Conservation (phyloP, 2,329 filamentous ascomycete genomes). For the Neoascochyta sp. region DNA sequence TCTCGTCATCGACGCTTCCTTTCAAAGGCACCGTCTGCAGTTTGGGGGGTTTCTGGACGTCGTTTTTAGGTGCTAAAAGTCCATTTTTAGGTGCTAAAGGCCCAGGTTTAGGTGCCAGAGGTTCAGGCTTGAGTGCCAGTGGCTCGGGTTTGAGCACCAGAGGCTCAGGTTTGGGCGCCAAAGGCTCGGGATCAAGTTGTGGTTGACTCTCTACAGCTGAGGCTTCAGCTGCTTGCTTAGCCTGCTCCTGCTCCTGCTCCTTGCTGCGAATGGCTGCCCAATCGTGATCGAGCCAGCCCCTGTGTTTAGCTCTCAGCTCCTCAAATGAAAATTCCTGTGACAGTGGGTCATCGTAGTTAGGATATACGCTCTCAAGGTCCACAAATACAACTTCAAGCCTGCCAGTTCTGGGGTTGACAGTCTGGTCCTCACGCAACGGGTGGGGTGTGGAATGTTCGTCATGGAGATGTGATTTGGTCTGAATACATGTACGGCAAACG, state of each 20-base stretch:
- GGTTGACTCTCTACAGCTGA: too few relatives aligned
- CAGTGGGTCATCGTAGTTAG: slow-evolving; percentile 62
- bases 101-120: slow-evolving; percentile 10
- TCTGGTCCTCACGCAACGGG: slow-evolving; percentile 71
- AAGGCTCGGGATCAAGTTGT: too few relatives aligned
- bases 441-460: slow-evolving; percentile 47
- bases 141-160: too few relatives aligned
- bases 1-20: slow-evolving; percentile 32
- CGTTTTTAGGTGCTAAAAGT: slow-evolving; percentile 16
- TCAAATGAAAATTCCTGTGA: slow-evolving; percentile 84
- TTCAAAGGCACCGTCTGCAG: slow-evolving; percentile 32
- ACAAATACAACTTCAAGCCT: slow-evolving; percentile 84
- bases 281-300: slow-evolving; percentile 61
- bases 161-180: too few relatives aligned
- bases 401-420: slow-evolving; percentile 76
- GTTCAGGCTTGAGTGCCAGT: too few relatives aligned
- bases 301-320: slow-evolving; percentile 74
- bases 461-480: slow-evolving; percentile 42
- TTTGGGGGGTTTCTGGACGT: slow-evolving; percentile 14
- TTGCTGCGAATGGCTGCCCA: slow-evolving; percentile 44
- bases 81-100: slow-evolving; percentile 2
- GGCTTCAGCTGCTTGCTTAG: slow-evolving; percentile 13
- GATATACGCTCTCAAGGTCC: slow-evolving; percentile 80
- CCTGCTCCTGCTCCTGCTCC: slow-evolving; percentile 17
- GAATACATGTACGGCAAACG: slow-evolving; percentile 51